These are phyloP conservation scores for Peronosclerospora sorghi DNA, from an alignment of 352 stramenopile species.

Conservation along the genomic window DNA sequence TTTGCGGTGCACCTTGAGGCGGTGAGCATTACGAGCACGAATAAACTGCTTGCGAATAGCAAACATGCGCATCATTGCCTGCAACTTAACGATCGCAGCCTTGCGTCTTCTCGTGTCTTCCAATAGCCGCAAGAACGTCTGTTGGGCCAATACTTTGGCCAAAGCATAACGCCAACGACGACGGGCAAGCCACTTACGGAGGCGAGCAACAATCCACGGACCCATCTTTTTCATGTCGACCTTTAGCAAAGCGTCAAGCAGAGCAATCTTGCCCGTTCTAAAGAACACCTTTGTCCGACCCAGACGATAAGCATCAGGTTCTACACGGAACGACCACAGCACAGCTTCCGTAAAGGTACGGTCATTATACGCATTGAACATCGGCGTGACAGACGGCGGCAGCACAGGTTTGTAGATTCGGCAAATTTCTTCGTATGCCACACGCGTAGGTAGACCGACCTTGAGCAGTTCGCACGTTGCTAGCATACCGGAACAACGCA, in stretches of 20 bases:
- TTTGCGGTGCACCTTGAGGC: constrained; percentile 57
- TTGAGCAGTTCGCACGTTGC: constrained; percentile 88
- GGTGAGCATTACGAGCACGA: constrained; percentile 46
- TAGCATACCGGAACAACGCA: constrained; percentile 84
- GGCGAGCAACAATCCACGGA: constrained; percentile 70
- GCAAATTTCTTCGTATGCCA: constrained; percentile 85
- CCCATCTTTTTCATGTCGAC: constrained; percentile 87
- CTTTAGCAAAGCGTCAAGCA: constrained; percentile 80
- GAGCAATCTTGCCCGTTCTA: constrained; percentile 85
- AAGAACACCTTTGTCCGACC: constrained; percentile 88
- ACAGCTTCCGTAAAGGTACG: constrained; percentile 82
- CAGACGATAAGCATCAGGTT: constrained; percentile 76
- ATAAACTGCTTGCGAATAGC: constrained; percentile 79
- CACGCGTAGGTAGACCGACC: constrained; percentile 81
- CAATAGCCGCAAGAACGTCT: constrained; percentile 68
- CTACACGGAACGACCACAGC: constrained; percentile 85
- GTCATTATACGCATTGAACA: constrained; percentile 77
- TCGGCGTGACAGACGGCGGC: constrained; percentile 56
- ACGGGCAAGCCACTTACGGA: constrained; percentile 78
- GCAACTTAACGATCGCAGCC: constrained; percentile 69
- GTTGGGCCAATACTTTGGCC: constrained; percentile 77
- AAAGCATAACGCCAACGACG: constrained; percentile 76
- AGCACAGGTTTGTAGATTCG: constrained; percentile 79
- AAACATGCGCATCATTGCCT: constrained; percentile 81
- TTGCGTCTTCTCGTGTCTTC: constrained; percentile 69